Evolutionary conservation across 768 basidiomycete genomes (phyloP).

Genomic region (Russula sp.): DNA sequence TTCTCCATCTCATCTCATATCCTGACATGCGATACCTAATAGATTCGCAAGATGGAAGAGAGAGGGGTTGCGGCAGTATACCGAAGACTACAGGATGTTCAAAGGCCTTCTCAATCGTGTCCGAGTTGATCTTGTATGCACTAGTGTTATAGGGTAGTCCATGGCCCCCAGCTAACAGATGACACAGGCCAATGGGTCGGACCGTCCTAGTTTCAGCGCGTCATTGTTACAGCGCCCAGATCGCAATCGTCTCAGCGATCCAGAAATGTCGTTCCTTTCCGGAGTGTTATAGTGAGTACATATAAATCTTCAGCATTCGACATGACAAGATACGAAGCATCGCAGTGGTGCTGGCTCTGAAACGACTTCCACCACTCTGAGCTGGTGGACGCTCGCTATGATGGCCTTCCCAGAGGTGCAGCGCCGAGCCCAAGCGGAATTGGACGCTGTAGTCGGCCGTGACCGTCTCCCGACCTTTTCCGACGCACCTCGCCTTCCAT

Average conservation of each 20-base stretch:
- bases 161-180: neutral
- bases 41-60: slow-evolving; percentile 15
- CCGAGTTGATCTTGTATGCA: neutral
- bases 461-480: slow-evolving; percentile 18
- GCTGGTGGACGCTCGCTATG: slow-evolving; percentile 14
- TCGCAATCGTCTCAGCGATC: neutral
- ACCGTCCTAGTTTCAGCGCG: neutral
- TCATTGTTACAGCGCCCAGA: neutral
- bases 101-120: slow-evolving; percentile 1
- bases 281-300: neutral
- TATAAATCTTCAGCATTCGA: neutral
- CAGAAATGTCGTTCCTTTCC: neutral
- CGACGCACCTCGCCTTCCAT: slow-evolving; percentile 23
- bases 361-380: slow-evolving; percentile 5
- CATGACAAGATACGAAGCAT: neutral
- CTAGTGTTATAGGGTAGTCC: neutral
- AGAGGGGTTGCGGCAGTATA: neutral
- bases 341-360: slow-evolving; percentile 7
- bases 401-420: slow-evolving; percentile 18
- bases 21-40: neutral
- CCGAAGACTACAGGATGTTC: neutral
- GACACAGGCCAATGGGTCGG: neutral
- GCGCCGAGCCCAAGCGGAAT: slow-evolving; percentile 16
- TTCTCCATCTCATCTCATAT: neutral
- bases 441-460: slow-evolving; percentile 19